phyloP scores from a whole-genome alignment of 139 green algal species.

The Limnomonas spitsbergensis region DNA sequence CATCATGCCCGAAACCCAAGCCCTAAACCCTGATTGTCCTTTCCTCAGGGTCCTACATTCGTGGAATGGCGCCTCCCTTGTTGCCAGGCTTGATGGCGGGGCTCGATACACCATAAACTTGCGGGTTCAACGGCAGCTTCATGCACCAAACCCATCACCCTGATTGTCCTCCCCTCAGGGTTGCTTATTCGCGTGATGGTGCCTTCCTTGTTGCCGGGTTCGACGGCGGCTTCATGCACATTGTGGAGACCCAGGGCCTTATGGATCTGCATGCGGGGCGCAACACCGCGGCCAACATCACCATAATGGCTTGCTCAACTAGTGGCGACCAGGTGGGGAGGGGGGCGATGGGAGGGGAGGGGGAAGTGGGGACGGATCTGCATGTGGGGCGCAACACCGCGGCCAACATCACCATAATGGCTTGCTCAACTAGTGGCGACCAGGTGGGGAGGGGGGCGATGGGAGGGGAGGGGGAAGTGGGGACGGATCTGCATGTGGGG shows the following conservation, averaged over 20 bases:
- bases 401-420: conserved; percentile 10
- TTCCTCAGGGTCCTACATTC: no score
- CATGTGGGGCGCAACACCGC: conserved; percentile 33
- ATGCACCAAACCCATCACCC: no score
- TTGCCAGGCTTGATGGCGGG: no score
- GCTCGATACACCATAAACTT: no score
- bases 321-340: conserved; percentile 18
- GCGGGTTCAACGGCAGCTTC: conserved; percentile 31
- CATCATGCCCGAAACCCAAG: no score
- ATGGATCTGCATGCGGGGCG: conserved; percentile 25
- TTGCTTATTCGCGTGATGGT: conserved; percentile 41
- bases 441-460: no score
- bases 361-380: no score
- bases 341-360: no score
- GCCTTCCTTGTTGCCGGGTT: conserved; percentile 38
- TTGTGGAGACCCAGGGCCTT: conserved; percentile 26
- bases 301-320: conserved; percentile 16
- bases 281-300: conserved; percentile 29
- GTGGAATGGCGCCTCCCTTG: no score
- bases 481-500: conserved; percentile 22
- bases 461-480: no score
- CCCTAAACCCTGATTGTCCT: no score
- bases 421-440: conserved; percentile 20
- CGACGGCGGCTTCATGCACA: conserved; percentile 32
- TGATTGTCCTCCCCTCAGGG: background rate